These are phyloP conservation scores for Dictyostelium brefeldianum DNA, from an alignment of 78 protist species.

Conservation along the genomic window DNA sequence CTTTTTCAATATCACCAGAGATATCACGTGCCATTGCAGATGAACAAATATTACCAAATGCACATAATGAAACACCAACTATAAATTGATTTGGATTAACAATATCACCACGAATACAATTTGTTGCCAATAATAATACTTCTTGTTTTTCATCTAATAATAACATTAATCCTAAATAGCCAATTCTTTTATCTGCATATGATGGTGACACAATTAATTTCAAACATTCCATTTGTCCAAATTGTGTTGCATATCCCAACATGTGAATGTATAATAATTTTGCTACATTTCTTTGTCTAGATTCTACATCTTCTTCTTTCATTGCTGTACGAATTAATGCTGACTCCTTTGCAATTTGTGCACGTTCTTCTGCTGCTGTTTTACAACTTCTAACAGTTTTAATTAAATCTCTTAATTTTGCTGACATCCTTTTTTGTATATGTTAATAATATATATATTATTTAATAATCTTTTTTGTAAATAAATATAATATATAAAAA, in stretches of 20 bases:
- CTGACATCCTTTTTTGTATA: constrained; percentile 43
- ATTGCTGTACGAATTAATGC: constrained; percentile 96
- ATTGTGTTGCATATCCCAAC: constrained; percentile 98
- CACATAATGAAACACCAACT: constrained; percentile 94
- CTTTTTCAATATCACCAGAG: constrained; percentile 94
- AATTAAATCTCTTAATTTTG: constrained; percentile 93
- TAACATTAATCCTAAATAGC: constrained; percentile 96
- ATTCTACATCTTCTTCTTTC: constrained; percentile 91
- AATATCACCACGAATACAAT: constrained; percentile 94
- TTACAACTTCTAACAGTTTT: constrained; percentile 94
- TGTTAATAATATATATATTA: background rate
- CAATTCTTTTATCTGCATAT: constrained; percentile 97
- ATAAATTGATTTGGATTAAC: constrained; percentile 90
- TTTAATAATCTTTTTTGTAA: background rate
- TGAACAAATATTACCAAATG: constrained; percentile 97
- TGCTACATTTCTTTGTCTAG: constrained; percentile 96
- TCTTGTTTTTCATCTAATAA: constrained; percentile 97
- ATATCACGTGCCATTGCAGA: constrained; percentile 97
- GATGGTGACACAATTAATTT: constrained; percentile 93
- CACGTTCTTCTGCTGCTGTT: constrained; percentile 98
- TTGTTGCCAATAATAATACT: constrained; percentile 96
- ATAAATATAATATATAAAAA: background rate
- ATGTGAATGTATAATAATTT: constrained; percentile 98
- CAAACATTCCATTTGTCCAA: constrained; percentile 98
- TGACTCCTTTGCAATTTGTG: constrained; percentile 93